These are phyloP conservation scores for Kitagawia praeruptora DNA, from an alignment of 129 eudicot species.

Conservation along the genomic window DNA sequence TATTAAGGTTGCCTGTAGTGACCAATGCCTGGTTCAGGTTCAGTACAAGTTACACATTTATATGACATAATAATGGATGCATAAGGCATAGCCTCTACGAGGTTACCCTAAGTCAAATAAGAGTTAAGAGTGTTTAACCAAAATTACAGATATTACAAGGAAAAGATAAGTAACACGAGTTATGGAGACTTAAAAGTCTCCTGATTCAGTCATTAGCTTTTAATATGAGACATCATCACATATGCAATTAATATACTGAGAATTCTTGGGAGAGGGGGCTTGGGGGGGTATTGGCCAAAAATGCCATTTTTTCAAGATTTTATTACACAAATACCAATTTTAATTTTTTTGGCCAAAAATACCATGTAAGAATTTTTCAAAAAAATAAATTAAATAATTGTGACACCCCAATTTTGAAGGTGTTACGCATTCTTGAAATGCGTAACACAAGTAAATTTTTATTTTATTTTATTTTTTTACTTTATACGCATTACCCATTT, in stretches of 20 bases:
- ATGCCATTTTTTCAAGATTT: too few relatives aligned
- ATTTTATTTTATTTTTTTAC: too few relatives aligned
- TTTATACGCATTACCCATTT: too few relatives aligned
- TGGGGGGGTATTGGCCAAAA: too few relatives aligned
- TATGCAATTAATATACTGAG: background rate
- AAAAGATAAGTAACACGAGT: constrained; percentile 4
- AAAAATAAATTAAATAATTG: too few relatives aligned
- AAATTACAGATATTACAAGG: background rate
- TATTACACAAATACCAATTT: too few relatives aligned
- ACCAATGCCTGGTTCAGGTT: constrained; percentile 17
- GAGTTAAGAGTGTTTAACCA: background rate
- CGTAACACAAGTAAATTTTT: too few relatives aligned
- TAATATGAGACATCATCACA: background rate
- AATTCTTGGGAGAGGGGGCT: too few relatives aligned
- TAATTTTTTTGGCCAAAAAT: too few relatives aligned
- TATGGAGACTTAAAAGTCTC: background rate
- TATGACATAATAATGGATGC: constrained; percentile 2
- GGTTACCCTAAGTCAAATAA: background rate
- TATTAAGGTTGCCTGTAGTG: constrained; percentile 73
- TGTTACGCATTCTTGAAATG: too few relatives aligned
- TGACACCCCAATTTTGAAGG: too few relatives aligned
- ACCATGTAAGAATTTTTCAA: too few relatives aligned
- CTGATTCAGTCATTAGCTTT: background rate
- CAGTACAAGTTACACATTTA: constrained; percentile 10
- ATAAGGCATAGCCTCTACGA: background rate